These are phyloP conservation scores for Cucumis melo DNA, from an alignment of 306 rosid species.

Conservation along the genomic window DNA sequence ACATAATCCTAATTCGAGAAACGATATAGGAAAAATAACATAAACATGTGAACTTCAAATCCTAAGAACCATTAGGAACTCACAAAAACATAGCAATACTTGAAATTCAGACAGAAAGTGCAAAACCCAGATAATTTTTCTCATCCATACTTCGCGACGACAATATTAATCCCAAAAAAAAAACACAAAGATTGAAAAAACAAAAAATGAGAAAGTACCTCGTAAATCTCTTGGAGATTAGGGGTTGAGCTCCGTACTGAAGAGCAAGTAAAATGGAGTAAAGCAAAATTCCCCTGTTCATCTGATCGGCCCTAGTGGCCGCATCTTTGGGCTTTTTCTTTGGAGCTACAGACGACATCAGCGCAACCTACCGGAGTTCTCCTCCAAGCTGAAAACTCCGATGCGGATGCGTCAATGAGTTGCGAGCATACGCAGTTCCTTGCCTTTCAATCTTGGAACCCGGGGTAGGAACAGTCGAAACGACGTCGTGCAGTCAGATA, in stretches of 20 bases:
- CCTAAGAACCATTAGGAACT: neutral
- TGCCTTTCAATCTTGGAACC: neutral
- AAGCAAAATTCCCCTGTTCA: conserved; percentile 32
- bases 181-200: neutral
- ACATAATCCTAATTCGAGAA: neutral
- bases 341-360: conserved; percentile 7
- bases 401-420: neutral
- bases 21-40: neutral
- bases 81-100: neutral
- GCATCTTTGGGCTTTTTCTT: conserved; percentile 20
- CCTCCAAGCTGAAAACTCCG: neutral
- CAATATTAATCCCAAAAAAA: neutral
- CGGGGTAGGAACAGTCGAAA: neutral
- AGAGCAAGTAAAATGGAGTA: conserved; percentile 70
- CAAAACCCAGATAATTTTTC: neutral
- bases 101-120: neutral
- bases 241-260: conserved; percentile 94
- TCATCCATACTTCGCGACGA: neutral
- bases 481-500: neutral
- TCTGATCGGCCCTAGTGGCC: conserved; percentile 11
- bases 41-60: neutral
- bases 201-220: conserved; percentile 27
- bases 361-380: neutral
- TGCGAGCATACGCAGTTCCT: neutral
- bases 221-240: conserved; percentile 72